phyloP scores from a whole-genome alignment of 768 basidiomycete species.

The Rhodotorula graminis region DNA sequence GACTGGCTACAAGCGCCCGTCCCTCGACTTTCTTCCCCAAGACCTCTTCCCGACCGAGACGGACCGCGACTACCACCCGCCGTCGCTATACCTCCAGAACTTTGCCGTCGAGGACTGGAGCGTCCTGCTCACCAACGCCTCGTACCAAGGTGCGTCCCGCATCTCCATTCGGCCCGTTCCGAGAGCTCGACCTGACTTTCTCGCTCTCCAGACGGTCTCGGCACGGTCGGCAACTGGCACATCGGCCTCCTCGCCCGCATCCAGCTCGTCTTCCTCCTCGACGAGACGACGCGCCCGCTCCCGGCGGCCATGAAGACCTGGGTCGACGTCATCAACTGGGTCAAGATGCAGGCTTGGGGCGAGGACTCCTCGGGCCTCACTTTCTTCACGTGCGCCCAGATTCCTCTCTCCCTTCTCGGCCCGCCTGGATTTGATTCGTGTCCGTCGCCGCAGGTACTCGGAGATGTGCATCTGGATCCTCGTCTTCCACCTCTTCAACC shows the following conservation, averaged over 20 bases:
- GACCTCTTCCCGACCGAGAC: constrained; percentile 56
- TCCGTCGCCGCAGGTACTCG: constrained; percentile 37
- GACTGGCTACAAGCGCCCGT: constrained; percentile 56
- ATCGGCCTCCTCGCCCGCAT: constrained; percentile 53
- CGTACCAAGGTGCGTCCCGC: constrained; percentile 48
- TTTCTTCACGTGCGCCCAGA: constrained; percentile 55
- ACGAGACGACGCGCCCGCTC: constrained; percentile 49
- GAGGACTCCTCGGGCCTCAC: constrained; percentile 51
- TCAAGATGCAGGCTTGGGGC: constrained; percentile 48
- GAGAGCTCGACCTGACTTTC: too few relatives aligned
- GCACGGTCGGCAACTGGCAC: constrained; percentile 44
- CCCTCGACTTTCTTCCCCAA: constrained; percentile 52
- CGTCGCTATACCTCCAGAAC: constrained; percentile 57
- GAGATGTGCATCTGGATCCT: constrained; percentile 41
- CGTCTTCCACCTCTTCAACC: constrained; percentile 24
- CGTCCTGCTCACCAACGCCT: constrained; percentile 55
- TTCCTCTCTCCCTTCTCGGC: too few relatives aligned
- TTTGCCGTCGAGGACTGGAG: constrained; percentile 58
- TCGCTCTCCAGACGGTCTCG: constrained; percentile 16
- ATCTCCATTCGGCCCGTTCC: too few relatives aligned
- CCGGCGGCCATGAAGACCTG: constrained; percentile 49
- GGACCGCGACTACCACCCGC: constrained; percentile 48
- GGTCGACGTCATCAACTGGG: constrained; percentile 56
- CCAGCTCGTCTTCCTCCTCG: constrained; percentile 45
- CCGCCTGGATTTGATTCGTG: not conserved